Conservation (phyloP, 352 stramenopile species). For the Phytopythium aichiense region DNA sequence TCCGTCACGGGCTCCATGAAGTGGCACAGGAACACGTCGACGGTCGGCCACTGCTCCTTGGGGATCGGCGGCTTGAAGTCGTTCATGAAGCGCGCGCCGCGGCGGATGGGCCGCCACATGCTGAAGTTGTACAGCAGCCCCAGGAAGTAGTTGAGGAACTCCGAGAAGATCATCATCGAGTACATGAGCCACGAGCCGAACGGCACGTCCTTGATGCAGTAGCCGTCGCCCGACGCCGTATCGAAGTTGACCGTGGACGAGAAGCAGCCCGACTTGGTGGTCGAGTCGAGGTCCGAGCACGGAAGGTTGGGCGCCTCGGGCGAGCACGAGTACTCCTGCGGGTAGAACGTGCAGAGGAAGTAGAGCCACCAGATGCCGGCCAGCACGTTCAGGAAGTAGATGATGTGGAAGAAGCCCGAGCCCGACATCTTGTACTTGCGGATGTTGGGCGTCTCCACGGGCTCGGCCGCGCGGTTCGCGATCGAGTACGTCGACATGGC, state of each 20-base stretch:
- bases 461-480: constrained; percentile 80
- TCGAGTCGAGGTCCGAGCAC: constrained; percentile 51
- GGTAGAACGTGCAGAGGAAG: constrained; percentile 79
- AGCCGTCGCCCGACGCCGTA: constrained; percentile 46
- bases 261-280: constrained; percentile 46
- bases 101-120: constrained; percentile 89
- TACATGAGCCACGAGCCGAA: constrained; percentile 79
- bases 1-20: constrained; percentile 88
- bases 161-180: constrained; percentile 81
- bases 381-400: constrained; percentile 75
- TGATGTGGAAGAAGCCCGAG: constrained; percentile 76
- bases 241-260: constrained; percentile 77
- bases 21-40: constrained; percentile 88
- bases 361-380: constrained; percentile 77
- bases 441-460: constrained; percentile 87
- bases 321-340: constrained; percentile 76
- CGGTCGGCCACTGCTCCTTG: constrained; percentile 85
- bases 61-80: constrained; percentile 88
- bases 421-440: constrained; percentile 91
- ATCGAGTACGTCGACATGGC: constrained; percentile 89
- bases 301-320: constrained; percentile 66
- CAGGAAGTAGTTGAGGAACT: constrained; percentile 87
- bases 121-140: constrained; percentile 89
- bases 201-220: constrained; percentile 74
- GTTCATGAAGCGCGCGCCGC: constrained; percentile 84